Percentiles rank a stretch among this genome's conserved stretches.
Evolutionary conservation across 2,329 filamentous ascomycete genomes (phyloP).

Genomic region (Colletotrichum shisoi): DNA sequence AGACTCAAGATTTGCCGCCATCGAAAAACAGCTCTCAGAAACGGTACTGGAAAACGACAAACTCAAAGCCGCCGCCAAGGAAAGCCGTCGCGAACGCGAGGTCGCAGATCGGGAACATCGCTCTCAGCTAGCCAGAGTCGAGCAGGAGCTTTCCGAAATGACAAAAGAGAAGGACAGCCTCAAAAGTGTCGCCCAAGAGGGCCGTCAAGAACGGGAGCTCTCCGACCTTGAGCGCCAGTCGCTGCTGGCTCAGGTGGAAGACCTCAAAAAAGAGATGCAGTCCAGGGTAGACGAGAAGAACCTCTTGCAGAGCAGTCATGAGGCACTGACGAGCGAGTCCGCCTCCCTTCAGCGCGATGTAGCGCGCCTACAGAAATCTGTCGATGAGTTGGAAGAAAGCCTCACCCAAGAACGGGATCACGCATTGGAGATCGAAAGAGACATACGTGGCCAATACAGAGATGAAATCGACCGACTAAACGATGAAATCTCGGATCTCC

Average conservation of each 20-base stretch:
- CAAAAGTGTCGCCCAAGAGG: constrained; percentile 55
- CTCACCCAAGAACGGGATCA: constrained; percentile 65
- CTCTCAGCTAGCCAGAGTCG: constrained; percentile 56
- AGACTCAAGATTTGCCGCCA: constrained; percentile 57
- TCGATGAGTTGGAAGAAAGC: constrained; percentile 58
- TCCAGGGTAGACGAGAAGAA: constrained; percentile 71
- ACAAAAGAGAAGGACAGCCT: constrained; percentile 58
- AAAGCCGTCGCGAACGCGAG: constrained; percentile 55
- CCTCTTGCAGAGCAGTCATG: constrained; percentile 72
- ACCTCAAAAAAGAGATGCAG: constrained; percentile 67
- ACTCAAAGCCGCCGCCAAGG: constrained; percentile 56
- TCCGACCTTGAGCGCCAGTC: constrained; percentile 51
- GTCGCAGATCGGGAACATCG: constrained; percentile 50
- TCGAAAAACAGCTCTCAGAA: constrained; percentile 61
- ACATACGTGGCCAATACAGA: constrained; percentile 58
- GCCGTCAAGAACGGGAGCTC: constrained; percentile 55
- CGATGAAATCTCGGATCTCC: constrained; percentile 68
- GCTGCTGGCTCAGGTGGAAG: constrained; percentile 60
- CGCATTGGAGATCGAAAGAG: constrained; percentile 66
- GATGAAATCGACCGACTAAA: constrained; percentile 61
- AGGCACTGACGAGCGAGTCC: constrained; percentile 72
- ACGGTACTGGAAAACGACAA: constrained; percentile 58
- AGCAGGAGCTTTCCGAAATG: constrained; percentile 59
- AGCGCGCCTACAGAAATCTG: constrained; percentile 56
- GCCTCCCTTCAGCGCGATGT: constrained; percentile 72